Evolutionary conservation across 192 early-diverging fungal species (phyloP).

Genomic region (Backusella australiensis): DNA sequence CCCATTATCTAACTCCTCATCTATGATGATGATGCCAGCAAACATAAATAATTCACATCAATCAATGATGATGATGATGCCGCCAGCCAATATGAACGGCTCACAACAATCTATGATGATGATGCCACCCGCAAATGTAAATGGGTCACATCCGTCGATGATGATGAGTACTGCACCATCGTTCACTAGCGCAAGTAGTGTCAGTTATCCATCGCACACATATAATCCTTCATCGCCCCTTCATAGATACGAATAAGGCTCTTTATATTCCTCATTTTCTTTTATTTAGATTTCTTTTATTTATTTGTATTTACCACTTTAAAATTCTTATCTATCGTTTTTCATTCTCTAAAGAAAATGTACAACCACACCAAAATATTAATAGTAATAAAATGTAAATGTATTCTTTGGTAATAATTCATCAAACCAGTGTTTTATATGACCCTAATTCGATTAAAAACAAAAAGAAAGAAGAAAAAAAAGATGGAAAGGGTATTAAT

Average conservation of each 20-base stretch:
- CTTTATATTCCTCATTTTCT: not conserved
- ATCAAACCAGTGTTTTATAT: too few relatives aligned
- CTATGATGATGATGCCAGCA: constrained; percentile 7
- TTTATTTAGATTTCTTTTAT: not conserved
- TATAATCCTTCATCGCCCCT: constrained; percentile 10
- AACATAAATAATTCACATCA: not conserved
- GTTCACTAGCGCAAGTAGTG: not conserved
- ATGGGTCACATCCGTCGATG: not conserved
- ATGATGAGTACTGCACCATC: not conserved
- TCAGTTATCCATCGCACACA: not conserved
- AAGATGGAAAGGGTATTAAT: too few relatives aligned
- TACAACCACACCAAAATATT: not conserved
- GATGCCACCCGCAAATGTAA: not conserved
- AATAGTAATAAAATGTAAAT: not conserved
- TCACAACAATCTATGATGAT: not conserved
- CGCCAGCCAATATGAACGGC: not conserved
- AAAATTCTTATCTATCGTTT: not conserved
- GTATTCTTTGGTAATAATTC: too few relatives aligned
- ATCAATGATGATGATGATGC: not conserved
- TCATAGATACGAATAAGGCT: constrained; percentile 4
- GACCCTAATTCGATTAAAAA: too few relatives aligned
- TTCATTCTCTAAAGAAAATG: not conserved
- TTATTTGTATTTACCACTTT: not conserved
- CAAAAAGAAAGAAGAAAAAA: too few relatives aligned
- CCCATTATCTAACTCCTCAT: not conserved